These are phyloP conservation scores for Chenopodium berlandieri DNA, from an alignment of 148 eudicot genomes.

Conservation along the genomic window DNA sequence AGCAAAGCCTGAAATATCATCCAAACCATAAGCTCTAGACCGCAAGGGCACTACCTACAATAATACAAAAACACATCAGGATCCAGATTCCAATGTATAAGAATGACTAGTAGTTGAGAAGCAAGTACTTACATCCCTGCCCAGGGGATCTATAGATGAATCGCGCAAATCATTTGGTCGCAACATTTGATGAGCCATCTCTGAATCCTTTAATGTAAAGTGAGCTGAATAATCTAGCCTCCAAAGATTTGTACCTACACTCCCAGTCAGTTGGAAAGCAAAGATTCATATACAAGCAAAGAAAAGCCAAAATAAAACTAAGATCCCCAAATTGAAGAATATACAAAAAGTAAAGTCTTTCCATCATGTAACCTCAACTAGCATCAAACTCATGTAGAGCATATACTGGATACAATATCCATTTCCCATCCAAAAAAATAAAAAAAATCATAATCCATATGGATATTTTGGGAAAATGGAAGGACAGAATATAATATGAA, in stretches of 20 bases:
- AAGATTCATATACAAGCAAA: neutral
- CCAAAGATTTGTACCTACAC: neutral
- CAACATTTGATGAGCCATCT: constrained; percentile 35
- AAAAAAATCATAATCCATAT: neutral
- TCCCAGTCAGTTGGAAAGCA: neutral
- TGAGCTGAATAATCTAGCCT: constrained; percentile 19
- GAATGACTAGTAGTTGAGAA: constrained; percentile 8
- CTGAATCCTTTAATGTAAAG: constrained; percentile 5
- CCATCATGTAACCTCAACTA: neutral
- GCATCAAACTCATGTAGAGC: neutral
- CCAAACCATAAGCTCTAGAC: constrained; percentile 53
- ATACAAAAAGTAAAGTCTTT: no score
- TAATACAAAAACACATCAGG: constrained; percentile 8
- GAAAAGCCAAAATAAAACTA: neutral
- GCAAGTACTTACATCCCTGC: constrained; percentile 38
- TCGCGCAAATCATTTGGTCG: constrained; percentile 28
- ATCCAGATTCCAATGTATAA: neutral
- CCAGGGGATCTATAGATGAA: constrained; percentile 32
- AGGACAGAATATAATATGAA: neutral
- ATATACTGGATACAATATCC: neutral
- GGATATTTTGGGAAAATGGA: neutral
- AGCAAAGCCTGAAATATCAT: constrained; percentile 37
- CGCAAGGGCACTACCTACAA: constrained; percentile 43
- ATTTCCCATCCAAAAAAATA: no score
- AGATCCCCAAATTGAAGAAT: neutral